A percentile compares a stretch with the other conserved stretches of the same genome.
phyloP scores from a whole-genome alignment of 441 rosid genomes.

The Adansonia rubrostipa region DNA sequence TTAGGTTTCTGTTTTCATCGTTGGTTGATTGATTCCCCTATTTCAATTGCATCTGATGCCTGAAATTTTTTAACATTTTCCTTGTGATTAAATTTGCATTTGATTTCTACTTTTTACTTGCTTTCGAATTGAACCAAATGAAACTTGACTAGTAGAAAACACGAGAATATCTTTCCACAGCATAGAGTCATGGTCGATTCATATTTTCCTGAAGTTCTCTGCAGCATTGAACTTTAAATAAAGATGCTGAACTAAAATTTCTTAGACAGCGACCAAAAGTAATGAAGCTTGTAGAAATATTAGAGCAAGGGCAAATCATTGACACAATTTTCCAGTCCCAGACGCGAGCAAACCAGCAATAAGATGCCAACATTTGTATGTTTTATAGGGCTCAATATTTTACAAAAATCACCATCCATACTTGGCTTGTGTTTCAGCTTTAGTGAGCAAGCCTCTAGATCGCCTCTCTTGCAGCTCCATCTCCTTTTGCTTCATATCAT shows the following conservation, averaged over 20 bases:
- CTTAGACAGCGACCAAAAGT: background rate
- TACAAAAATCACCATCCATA: constrained; percentile 78
- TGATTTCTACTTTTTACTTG: too few species aligned
- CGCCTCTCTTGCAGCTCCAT: constrained; percentile 80
- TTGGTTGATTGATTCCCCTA: too few species aligned
- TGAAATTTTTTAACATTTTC: too few species aligned
- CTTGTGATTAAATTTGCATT: too few species aligned
- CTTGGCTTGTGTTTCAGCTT: constrained; percentile 89
- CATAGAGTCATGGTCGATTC: too few species aligned
- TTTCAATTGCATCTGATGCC: too few species aligned
- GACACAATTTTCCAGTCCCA: background rate
- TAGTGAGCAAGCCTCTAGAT: constrained; percentile 76
- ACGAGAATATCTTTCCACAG: too few species aligned
- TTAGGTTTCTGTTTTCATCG: too few species aligned
- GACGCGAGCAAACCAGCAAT: background rate
- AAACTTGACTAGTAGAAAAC: too few species aligned
- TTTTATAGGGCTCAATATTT: background rate
- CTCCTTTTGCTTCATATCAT: constrained; percentile 91
- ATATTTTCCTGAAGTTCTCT: background rate
- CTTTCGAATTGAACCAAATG: too few species aligned
- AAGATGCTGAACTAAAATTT: background rate
- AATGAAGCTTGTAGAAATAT: background rate
- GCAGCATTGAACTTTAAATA: background rate
- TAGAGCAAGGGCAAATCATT: background rate
- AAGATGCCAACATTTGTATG: background rate